Base-by-base conservation (phyloP, 225 moss, liverwort and hornwort species). In the Pleurozium schreberi region DNA sequence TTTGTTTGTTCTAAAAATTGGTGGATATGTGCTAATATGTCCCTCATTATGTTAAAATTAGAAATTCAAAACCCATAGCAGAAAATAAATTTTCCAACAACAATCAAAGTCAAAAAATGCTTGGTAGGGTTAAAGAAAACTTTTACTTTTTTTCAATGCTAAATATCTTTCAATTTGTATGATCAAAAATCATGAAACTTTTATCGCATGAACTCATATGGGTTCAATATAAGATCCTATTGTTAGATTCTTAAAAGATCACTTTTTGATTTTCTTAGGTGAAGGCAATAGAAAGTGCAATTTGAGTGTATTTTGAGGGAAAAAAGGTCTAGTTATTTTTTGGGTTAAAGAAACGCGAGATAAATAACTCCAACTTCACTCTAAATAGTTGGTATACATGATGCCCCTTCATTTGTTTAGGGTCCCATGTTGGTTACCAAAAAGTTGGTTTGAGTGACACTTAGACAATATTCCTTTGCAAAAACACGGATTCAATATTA, bases 241-340 rank as follows among this genome's bases (percentile, higher is more conserved):
- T 0, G 3, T 70, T 42, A 42, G 0, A 42, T 42, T 40, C 9
- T 42, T 7, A 23, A 42, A 5, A 40, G 14, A 13, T 14, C 0
- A 40, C 1, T 22, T n/a, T n/a, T 40, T 1, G 2, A 0, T 13
- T 69, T 69, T 40, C 0, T 40, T 40, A 9, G 8, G 1, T 26
- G 11, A 26, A 5, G 14, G 42, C 0, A 8, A 0, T n/a, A 68
- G 68, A 22, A 68, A 68, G 12, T n/a, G 40, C 40, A 68, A 5
- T 14, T 70, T 14, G 23, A 42, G 8, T 70, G 40, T 1, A 25
- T 70, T 70, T 40, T 40, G 42, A 70, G 3, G 65, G 36, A 4
- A 8, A 69, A 23, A 18, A 9, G 5, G 5, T 52, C 14, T 11
- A n/a, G n/a, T n/a, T n/a, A n/a, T n/a, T n/a, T n/a, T n/a, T n/a